Evolutionary conservation across 495 filamentous ascomycete genomes (phyloP).

Genomic region (Pseudevernia furfuracea): DNA sequence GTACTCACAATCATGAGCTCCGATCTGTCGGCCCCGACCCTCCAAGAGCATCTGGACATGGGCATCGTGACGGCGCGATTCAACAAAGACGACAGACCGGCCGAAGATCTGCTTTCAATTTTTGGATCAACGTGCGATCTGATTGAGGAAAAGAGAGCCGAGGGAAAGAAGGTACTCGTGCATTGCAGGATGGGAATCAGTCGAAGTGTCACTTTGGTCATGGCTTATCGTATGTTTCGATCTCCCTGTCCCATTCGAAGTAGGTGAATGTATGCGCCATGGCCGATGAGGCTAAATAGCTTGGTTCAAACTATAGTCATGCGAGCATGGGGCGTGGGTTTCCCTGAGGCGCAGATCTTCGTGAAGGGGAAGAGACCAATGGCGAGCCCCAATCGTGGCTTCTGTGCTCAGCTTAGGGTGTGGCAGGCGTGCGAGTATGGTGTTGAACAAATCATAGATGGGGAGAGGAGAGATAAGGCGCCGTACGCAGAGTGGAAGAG

Average conservation of each 20-base stretch:
- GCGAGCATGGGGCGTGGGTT: conserved; percentile 13
- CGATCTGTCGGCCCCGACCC: conserved; percentile 11
- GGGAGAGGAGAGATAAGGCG: conserved; percentile 13
- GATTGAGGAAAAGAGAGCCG: conserved; percentile 8
- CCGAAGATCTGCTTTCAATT: conserved; percentile 8
- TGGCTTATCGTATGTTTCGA: conserved; percentile 13
- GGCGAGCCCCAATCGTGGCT: conserved; percentile 13
- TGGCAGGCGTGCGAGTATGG: conserved; percentile 16
- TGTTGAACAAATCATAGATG: conserved; percentile 2
- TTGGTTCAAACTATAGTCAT: neutral
- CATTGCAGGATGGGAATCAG: conserved; percentile 19
- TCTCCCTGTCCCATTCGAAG: neutral
- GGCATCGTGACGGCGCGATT: conserved; percentile 7
- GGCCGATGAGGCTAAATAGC: neutral
- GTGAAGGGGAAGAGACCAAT: conserved; percentile 10
- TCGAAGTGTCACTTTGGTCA: conserved; percentile 13
- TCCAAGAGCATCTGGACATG: conserved; percentile 6
- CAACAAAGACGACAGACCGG: conserved; percentile 11
- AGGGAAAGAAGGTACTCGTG: conserved; percentile 9
- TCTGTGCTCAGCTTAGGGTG: conserved; percentile 12
- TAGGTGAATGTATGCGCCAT: too few relatives aligned
- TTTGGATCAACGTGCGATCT: conserved; percentile 4
- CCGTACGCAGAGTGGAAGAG: conserved; percentile 14
- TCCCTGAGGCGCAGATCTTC: conserved; percentile 9
- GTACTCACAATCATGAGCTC: conserved; percentile 17